phyloP scores from a whole-genome alignment of 2,329 filamentous ascomycete species.

The Diaporthe australafricana region DNA sequence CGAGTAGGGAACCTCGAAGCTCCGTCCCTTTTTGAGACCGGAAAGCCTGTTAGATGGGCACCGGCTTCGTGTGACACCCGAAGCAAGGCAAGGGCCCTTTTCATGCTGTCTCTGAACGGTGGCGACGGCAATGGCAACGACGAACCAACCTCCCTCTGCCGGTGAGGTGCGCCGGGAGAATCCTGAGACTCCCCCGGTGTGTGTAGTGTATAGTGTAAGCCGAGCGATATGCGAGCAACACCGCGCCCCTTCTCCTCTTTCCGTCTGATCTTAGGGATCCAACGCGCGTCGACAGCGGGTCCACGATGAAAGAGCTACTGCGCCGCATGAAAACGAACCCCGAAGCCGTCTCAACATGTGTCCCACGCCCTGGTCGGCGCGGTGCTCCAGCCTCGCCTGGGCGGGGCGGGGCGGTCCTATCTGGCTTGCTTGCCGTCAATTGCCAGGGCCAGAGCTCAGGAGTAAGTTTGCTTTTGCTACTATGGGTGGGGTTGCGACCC shows the following conservation, averaged over 20 bases:
- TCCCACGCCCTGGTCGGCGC: neutral
- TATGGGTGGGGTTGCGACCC: neutral
- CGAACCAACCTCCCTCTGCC: neutral
- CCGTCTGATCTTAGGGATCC: conserved; percentile 19
- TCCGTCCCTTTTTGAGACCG: conserved; percentile 1
- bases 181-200: conserved; percentile 4
- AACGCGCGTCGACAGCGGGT: conserved; percentile 6
- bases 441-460: neutral
- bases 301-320: too few relatives aligned
- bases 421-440: neutral
- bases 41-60: neutral
- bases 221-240: conserved; percentile 7
- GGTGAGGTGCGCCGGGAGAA: neutral
- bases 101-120: conserved; percentile 21
- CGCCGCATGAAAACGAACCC: too few relatives aligned
- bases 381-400: neutral
- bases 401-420: neutral
- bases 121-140: conserved; percentile 3
- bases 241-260: conserved; percentile 14
- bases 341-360: too few relatives aligned
- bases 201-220: neutral
- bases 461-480: neutral
- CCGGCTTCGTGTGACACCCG: conserved; percentile 3
- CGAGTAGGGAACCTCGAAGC: neutral
- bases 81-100: conserved; percentile 14